phyloP scores from a whole-genome alignment of 2,329 filamentous ascomycete genomes.

The Fusarium lateritium region DNA sequence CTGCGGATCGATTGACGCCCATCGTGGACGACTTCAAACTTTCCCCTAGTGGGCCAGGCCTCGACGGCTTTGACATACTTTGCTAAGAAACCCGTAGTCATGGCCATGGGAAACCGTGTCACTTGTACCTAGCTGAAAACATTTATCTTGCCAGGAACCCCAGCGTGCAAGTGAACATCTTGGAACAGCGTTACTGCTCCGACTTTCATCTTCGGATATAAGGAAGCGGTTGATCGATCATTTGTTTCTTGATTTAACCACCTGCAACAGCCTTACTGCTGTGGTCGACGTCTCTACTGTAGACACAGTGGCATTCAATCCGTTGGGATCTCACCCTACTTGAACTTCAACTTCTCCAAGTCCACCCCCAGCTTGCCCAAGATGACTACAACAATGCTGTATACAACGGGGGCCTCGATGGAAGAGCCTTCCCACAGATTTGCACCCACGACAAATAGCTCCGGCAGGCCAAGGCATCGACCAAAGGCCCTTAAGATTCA shows the following conservation, averaged over 20 bases:
- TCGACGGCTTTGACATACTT: constrained; percentile 11
- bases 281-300: constrained; percentile 3
- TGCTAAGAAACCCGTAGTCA: constrained; percentile 19
- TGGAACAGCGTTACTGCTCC: neutral
- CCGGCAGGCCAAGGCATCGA: constrained; percentile 41
- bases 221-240: neutral
- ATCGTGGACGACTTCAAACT: constrained; percentile 33
- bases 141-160: constrained; percentile 35
- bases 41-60: constrained; percentile 30
- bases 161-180: neutral
- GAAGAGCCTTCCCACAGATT: constrained; percentile 30
- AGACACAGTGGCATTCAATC: constrained; percentile 20
- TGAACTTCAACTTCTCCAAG: neutral
- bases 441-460: constrained; percentile 10
- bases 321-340: constrained; percentile 1
- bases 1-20: constrained; percentile 11
- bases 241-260: neutral
- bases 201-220: neutral
- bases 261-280: neutral
- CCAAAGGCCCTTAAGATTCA: constrained; percentile 48
- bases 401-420: constrained; percentile 37
- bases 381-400: constrained; percentile 43
- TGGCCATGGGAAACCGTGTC: constrained; percentile 4
- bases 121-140: neutral
- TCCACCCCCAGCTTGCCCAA: constrained; percentile 6